phyloP scores from a whole-genome alignment of 2,329 filamentous ascomycete species.

The Fusarium irregulare region DNA sequence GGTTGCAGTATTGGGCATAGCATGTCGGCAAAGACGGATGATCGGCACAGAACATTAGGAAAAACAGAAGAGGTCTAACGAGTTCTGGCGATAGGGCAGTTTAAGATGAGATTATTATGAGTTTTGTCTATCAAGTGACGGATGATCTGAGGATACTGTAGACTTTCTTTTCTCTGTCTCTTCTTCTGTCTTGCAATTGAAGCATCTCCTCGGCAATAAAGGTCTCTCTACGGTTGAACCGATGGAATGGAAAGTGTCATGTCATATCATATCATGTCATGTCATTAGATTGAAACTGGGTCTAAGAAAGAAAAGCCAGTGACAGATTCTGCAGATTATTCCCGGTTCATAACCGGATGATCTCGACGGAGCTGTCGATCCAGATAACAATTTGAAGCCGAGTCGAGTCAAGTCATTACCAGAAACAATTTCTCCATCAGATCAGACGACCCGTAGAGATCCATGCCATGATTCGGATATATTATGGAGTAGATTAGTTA shows the following conservation, averaged over 20 bases:
- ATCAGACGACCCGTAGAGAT: neutral
- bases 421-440: neutral
- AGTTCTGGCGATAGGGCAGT: neutral
- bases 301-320: conserved; percentile 5
- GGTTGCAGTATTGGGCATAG: conserved; percentile 24
- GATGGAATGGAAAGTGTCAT: conserved; percentile 6
- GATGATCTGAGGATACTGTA: neutral
- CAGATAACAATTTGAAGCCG: neutral
- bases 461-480: neutral
- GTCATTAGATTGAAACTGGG: conserved; percentile 24
- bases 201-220: neutral
- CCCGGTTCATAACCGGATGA: conserved; percentile 40
- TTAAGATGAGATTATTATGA: neutral
- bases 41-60: conserved; percentile 31
- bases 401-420: neutral
- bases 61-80: conserved; percentile 1
- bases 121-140: neutral
- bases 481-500: neutral
- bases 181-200: neutral
- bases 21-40: conserved; percentile 36
- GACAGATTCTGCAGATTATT: conserved; percentile 29
- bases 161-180: neutral
- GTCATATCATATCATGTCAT: conserved; percentile 18
- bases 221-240: neutral
- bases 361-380: conserved; percentile 11